These are phyloP conservation scores for Nepenthes alata DNA, from an alignment of 179 eudicot species.

Conservation along the genomic window DNA sequence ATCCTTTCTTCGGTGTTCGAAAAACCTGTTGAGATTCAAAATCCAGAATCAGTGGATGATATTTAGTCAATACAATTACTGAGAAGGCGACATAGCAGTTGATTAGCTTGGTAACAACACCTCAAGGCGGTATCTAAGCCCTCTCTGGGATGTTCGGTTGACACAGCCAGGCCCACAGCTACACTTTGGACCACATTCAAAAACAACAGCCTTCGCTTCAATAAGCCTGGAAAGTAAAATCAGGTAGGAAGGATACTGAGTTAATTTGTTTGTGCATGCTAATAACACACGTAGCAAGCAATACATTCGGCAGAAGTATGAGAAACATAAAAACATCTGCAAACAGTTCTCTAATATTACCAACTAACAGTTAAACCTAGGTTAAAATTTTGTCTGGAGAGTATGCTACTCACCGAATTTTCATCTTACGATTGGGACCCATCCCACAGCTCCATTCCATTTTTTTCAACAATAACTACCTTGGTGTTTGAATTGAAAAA, in stretches of 20 bases:
- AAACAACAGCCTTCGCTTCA: constrained; percentile 79
- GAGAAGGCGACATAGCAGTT: neutral
- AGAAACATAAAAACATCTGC: neutral
- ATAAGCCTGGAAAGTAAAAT: constrained; percentile 36
- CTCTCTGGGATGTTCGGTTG: constrained; percentile 63
- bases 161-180: constrained; percentile 69
- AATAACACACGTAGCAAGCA: neutral
- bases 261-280: neutral
- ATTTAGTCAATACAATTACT: neutral
- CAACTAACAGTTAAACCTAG: too few relatives aligned
- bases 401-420: too few relatives aligned
- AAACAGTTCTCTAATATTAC: neutral
- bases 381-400: too few relatives aligned
- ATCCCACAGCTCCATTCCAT: too few relatives aligned
- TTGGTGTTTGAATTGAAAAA: too few relatives aligned
- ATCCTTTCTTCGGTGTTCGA: constrained; percentile 78
- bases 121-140: constrained; percentile 68
- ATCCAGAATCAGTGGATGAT: neutral
- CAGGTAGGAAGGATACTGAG: neutral
- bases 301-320: neutral
- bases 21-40: constrained; percentile 40
- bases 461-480: too few relatives aligned
- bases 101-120: constrained; percentile 17
- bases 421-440: too few relatives aligned
- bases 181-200: constrained; percentile 90